These are phyloP conservation scores for Tetraselmis striata DNA, from an alignment of 139 green algal species.

Conservation along the genomic window DNA sequence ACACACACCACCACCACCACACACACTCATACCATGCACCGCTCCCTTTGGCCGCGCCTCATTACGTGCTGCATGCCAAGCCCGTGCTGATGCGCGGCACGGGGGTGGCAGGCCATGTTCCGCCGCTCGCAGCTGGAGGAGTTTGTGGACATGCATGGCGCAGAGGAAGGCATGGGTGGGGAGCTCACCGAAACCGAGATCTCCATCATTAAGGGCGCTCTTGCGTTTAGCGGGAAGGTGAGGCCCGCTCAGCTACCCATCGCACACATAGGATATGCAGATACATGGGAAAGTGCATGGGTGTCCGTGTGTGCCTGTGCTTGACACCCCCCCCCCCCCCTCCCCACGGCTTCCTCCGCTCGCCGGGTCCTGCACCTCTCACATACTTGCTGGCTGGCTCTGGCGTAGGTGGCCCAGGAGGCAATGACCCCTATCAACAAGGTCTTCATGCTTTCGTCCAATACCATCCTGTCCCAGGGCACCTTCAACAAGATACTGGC, in stretches of 20 bases:
- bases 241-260: no score
- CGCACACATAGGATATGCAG: no score
- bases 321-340: no score
- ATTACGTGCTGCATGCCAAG: no score
- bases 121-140: conserved; percentile 78
- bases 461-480: conserved; percentile 55
- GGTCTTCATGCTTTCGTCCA: conserved; percentile 68
- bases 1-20: conserved; percentile 40
- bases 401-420: conserved; percentile 5
- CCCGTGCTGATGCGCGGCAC: no score
- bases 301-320: no score
- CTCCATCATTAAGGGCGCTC: conserved; percentile 60
- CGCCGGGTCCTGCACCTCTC: no score
- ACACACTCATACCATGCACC: conserved; percentile 19
- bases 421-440: conserved; percentile 5
- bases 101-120: conserved; percentile 51
- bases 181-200: conserved; percentile 54
- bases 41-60: no score
- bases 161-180: conserved; percentile 64
- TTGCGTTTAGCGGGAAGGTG: conserved; percentile 38
- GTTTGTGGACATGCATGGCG: conserved; percentile 77
- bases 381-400: no score
- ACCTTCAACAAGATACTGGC: conserved; percentile 56
- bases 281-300: no score
- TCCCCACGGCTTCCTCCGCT: no score